phyloP scores from a whole-genome alignment of 2,329 filamentous ascomycete genomes.

The Hortaea werneckii region DNA sequence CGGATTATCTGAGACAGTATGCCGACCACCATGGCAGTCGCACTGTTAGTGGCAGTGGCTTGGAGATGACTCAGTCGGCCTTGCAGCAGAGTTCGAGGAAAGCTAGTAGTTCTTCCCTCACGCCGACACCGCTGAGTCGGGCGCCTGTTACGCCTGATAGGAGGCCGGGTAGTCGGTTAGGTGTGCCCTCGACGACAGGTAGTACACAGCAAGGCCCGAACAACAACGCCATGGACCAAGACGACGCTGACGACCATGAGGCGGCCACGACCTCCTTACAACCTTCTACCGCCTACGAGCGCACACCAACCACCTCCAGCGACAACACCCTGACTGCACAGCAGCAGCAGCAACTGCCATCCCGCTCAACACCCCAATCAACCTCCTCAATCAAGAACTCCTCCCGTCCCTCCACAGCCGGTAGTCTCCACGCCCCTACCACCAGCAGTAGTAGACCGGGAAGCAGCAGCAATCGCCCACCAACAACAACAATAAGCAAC shows the following conservation, averaged over 20 bases:
- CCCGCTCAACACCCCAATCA: constrained; percentile 9
- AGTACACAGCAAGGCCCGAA: no score
- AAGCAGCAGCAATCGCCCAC: constrained; percentile 1
- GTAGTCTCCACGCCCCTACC: background rate
- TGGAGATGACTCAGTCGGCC: constrained; percentile 35
- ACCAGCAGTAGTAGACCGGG: constrained; percentile 14
- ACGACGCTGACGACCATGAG: no score
- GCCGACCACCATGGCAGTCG: constrained; percentile 82
- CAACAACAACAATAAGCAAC: no score
- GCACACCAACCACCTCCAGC: background rate
- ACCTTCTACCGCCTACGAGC: no score
- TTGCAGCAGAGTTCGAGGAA: constrained; percentile 1
- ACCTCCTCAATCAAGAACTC: constrained; percentile 9
- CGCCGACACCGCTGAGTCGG: no score
- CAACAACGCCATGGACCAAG: no score
- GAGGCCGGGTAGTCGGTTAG: no score
- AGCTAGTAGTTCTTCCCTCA: constrained; percentile 11
- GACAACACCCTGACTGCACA: background rate
- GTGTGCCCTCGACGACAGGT: background rate
- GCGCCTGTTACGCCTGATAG: no score
- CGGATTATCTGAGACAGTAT: constrained; percentile 89
- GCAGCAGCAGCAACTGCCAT: background rate
- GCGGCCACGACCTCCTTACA: no score
- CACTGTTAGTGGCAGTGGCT: constrained; percentile 42
- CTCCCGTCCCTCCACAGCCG: no score